phyloP scores from a whole-genome alignment of 2,329 filamentous ascomycete genomes.

The Metarhizium album region DNA sequence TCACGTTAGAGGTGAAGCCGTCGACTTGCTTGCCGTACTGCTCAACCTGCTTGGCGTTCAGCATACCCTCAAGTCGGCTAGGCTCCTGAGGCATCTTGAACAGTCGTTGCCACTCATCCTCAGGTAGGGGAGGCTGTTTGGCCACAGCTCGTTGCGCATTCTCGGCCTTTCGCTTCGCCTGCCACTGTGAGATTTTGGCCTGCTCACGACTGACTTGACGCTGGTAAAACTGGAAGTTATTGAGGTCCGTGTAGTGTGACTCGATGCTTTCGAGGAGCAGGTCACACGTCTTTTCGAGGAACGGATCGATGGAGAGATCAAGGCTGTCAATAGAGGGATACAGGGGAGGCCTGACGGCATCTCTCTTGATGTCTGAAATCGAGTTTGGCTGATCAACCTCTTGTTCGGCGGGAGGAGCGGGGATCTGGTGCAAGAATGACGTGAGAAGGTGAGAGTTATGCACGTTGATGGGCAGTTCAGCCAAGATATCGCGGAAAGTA shows the following conservation, averaged over 20 bases:
- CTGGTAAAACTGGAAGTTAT: constrained; percentile 98
- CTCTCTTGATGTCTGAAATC: constrained; percentile 63
- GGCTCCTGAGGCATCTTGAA: constrained; percentile 98
- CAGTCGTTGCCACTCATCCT: constrained; percentile 96
- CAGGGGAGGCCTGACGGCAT: constrained; percentile 53
- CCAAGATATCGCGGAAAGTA: constrained; percentile 84
- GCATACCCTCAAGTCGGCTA: constrained; percentile 81
- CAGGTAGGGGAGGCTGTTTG: constrained; percentile 80
- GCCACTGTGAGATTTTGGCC: constrained; percentile 92
- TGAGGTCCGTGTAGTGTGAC: constrained; percentile 94
- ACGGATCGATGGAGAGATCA: constrained; percentile 89
- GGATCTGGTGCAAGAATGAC: constrained; percentile 87
- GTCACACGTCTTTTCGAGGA: constrained; percentile 97
- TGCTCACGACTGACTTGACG: constrained; percentile 89
- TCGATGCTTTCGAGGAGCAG: constrained; percentile 94
- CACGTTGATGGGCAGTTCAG: constrained; percentile 79
- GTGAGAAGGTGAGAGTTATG: constrained; percentile 98
- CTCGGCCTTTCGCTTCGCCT: constrained; percentile 92
- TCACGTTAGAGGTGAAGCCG: constrained; percentile 84
- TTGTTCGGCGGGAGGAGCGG: constrained; percentile 48
- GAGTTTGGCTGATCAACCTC: constrained; percentile 69
- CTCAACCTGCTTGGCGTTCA: constrained; percentile 93
- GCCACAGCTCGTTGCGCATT: constrained; percentile 75
- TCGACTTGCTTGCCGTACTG: constrained; percentile 97
- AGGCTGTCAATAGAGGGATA: constrained; percentile 84